phyloP scores from a whole-genome alignment of 1,284 basidiomycete species.

The Ceratobasidium sp. region DNA sequence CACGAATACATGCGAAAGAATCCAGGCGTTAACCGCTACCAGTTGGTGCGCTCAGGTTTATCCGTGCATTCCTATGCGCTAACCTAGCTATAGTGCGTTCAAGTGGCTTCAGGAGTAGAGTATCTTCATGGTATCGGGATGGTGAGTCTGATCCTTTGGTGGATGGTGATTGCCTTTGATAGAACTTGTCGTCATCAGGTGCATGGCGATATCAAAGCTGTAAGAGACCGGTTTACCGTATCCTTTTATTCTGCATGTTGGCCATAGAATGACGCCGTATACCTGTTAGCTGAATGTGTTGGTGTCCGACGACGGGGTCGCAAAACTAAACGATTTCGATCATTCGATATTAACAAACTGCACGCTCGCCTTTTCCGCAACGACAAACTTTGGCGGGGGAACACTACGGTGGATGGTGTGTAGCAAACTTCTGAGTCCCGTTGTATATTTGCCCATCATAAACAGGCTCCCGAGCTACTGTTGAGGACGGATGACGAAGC shows the following conservation, averaged over 20 bases:
- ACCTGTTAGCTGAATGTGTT: too few relatives aligned
- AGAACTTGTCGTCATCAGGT: neutral
- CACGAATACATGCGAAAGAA: neutral
- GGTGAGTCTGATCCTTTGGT: neutral
- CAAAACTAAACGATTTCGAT: neutral
- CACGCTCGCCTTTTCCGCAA: neutral
- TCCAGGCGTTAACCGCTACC: conserved; percentile 1
- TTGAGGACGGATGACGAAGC: neutral
- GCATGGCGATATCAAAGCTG: neutral
- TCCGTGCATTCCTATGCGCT: too few relatives aligned
- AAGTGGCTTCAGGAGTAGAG: neutral
- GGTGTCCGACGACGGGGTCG: too few relatives aligned
- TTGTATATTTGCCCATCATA: too few relatives aligned
- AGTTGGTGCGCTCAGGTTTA: neutral
- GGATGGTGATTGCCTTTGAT: neutral
- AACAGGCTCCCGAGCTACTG: neutral
- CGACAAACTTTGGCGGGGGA: neutral
- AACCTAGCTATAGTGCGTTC: neutral
- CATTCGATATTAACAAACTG: neutral
- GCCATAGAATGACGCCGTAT: too few relatives aligned
- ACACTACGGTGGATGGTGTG: too few relatives aligned
- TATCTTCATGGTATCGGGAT: neutral
- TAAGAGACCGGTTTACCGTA: neutral
- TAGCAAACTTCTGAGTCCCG: too few relatives aligned
- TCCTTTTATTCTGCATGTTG: too few relatives aligned